Base-by-base conservation (phyloP, 1,284 basidiomycete species). In the Trichosporon faecale region DNA sequence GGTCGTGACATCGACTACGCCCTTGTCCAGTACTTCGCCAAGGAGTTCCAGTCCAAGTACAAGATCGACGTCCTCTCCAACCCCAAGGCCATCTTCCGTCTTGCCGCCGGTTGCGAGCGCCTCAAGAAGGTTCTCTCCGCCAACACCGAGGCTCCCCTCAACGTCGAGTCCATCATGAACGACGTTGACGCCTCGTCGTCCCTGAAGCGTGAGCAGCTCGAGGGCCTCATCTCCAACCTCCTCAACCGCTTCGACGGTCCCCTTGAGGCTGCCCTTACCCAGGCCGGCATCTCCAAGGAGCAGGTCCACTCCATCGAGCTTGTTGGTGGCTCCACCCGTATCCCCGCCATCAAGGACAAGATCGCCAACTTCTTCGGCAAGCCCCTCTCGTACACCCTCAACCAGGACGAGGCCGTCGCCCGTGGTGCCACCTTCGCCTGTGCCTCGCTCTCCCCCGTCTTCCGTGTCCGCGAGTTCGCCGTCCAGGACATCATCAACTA, bases 361-460 rank as follows among this genome's bases (percentile, higher is more conserved):
- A 89, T 91, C 80, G 86, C 87, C 77, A 82, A 85, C 63, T 88
- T 87, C 82, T 90, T 90, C 83, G 88, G 87, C 72, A 94, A 93
- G 84, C 75, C 85, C 23, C 89, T 97, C 74, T 91, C 88, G 25
- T 91, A 90, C 77, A 97, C 95, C 64, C 90, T 95, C 80, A 97
- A 96, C 87, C 93, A 95, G 85, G 95, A 97, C 76, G 95, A 97
- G 85, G 94, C 95, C 72, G 87, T 94, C 74, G 93, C 93, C 21
- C 92, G 95, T 66, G 95, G 95, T 70, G 92, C 94, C 65, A 96
- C 95, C 67, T 95, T 97, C 82, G 89, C 93, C 55, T 96, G 94
- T 81, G 94, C 95, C 46, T 93, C 92, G 86, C 90, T 95, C 74
- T 95, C 94, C 40, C 95, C 95, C 77, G 90, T 95, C 72, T 97